Evolutionary conservation across 495 filamentous ascomycete genomes (phyloP).

Genomic region (Astrothelium macrocarpum): DNA sequence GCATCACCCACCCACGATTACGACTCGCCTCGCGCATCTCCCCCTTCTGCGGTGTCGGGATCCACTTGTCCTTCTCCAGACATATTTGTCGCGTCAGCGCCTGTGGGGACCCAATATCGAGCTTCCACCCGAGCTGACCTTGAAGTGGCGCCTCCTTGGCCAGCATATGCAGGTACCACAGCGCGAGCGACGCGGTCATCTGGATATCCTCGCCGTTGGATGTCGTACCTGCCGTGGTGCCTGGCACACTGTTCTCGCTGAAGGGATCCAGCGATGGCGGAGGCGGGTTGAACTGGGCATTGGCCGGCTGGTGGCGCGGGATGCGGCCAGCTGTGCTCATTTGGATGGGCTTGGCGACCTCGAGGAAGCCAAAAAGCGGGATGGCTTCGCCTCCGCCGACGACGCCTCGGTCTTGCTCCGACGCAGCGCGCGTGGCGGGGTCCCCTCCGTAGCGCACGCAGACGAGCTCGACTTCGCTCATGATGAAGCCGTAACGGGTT

Average conservation of each 20-base stretch:
- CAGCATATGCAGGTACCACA: slow-evolving; percentile 77
- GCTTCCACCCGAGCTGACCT: slow-evolving; percentile 56
- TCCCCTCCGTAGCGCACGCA: slow-evolving; percentile 53
- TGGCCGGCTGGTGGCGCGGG: slow-evolving; percentile 18
- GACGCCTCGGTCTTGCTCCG: slow-evolving; percentile 42
- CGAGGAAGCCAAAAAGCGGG: slow-evolving; percentile 77
- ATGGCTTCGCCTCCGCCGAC: slow-evolving; percentile 40
- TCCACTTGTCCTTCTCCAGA: slow-evolving; percentile 67
- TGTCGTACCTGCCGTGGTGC: slow-evolving; percentile 24
- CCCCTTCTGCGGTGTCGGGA: slow-evolving; percentile 69
- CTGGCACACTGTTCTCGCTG: neutral
- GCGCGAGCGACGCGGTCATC: slow-evolving; percentile 59
- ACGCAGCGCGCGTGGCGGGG: slow-evolving; percentile 10
- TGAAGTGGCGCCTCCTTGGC: slow-evolving; percentile 62
- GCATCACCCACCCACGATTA: slow-evolving; percentile 73
- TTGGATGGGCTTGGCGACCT: slow-evolving; percentile 56
- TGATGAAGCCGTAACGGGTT: slow-evolving; percentile 87
- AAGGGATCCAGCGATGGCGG: slow-evolving; percentile 8
- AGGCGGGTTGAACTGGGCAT: slow-evolving; percentile 39
- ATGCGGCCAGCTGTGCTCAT: slow-evolving; percentile 34
- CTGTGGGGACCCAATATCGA: slow-evolving; percentile 73
- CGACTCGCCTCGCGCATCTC: slow-evolving; percentile 81
- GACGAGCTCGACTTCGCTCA: slow-evolving; percentile 89
- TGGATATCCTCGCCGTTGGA: slow-evolving; percentile 36
- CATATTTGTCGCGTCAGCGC: slow-evolving; percentile 65